Evolutionary conservation across 2,329 filamentous ascomycete genomes (phyloP).

Genomic region (Triangularia setosa): DNA sequence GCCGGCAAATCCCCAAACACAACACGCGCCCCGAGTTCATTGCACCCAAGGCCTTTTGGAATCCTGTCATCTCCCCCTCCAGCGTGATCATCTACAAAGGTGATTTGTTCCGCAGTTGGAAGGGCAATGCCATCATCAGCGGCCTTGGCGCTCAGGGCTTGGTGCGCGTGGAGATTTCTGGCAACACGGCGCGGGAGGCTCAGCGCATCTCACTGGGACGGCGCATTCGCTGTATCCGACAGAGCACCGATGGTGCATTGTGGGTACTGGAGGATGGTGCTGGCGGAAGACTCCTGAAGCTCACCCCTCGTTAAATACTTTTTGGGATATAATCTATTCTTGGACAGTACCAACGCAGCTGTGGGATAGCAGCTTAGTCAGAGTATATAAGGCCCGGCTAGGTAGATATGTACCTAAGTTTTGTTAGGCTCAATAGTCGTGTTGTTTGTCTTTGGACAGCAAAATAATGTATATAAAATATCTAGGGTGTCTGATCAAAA

Average conservation of each 20-base stretch:
- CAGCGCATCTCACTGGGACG: constrained; percentile 32
- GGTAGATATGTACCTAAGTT: not conserved
- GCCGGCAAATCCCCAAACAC: constrained; percentile 31
- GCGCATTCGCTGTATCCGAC: constrained; percentile 33
- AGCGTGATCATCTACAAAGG: constrained; percentile 36
- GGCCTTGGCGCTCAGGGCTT: constrained; percentile 28
- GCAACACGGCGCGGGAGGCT: constrained; percentile 32
- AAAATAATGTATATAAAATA: no score
- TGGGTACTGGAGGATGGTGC: constrained; percentile 33
- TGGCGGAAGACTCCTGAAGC: constrained; percentile 31
- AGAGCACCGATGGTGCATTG: constrained; percentile 31
- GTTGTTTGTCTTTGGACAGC: no score
- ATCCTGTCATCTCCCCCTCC: constrained; percentile 34
- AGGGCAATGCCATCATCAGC: constrained; percentile 33
- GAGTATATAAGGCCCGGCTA: not conserved
- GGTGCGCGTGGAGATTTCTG: constrained; percentile 32
- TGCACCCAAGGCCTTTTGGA: constrained; percentile 33
- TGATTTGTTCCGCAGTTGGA: constrained; percentile 32
- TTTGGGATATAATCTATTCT: no score
- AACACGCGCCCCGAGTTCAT: constrained; percentile 31
- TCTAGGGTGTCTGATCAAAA: no score
- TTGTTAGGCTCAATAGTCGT: not conserved
- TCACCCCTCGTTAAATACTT: constrained; percentile 26
- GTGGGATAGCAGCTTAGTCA: not conserved
- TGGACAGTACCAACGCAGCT: not conserved